Conservation (phyloP, 2,329 filamentous ascomycete species). For the Arthroderma sp. region DNA sequence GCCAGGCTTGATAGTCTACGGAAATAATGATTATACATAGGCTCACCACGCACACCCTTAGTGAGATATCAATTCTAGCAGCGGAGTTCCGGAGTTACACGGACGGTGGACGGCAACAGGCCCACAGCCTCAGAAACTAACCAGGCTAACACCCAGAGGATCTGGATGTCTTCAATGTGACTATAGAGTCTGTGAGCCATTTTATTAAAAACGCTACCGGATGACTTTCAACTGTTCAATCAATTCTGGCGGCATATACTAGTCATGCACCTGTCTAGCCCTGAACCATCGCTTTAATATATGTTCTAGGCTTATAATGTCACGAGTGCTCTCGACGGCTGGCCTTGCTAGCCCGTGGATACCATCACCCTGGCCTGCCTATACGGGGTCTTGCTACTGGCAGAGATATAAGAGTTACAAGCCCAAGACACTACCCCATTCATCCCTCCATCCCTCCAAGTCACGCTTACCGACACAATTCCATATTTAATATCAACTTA, state of each 20-base stretch:
- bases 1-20: conserved; percentile 81
- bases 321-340: not conserved
- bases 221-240: not conserved
- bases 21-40: conserved; percentile 29
- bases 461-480: not conserved
- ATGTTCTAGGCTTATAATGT: not conserved
- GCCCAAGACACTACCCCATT: not conserved
- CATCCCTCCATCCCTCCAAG: not conserved
- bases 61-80: conserved; percentile 1
- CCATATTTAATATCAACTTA: not conserved
- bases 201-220: not conserved
- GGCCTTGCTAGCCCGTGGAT: too few relatives aligned
- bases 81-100: conserved; percentile 11
- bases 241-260: not conserved
- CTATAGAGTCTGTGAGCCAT: not conserved
- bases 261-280: not conserved
- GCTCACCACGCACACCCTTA: not conserved
- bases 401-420: not conserved
- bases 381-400: not conserved
- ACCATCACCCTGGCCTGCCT: not conserved
- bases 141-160: not conserved
- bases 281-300: not conserved
- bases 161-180: not conserved
- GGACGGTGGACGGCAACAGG: not conserved
- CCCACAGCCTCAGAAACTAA: not conserved